phyloP scores from a whole-genome alignment of 768 basidiomycete genomes.

The Bullera alba region DNA sequence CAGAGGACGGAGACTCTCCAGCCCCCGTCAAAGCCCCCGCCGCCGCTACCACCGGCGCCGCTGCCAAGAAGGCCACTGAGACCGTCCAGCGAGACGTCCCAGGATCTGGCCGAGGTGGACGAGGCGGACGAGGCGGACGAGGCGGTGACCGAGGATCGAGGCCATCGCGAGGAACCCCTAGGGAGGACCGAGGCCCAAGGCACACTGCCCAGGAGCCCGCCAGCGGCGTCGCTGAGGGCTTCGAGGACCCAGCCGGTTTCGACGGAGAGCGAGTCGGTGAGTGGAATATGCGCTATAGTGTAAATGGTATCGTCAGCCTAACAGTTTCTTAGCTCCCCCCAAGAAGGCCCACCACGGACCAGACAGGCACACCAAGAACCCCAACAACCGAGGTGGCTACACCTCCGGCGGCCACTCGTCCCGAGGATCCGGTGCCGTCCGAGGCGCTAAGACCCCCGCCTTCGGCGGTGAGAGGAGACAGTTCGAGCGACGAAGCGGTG shows the following conservation, averaged over 20 bases:
- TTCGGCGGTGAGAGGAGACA: constrained; percentile 61
- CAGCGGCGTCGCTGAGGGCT: constrained; percentile 25
- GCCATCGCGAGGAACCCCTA: constrained; percentile 35
- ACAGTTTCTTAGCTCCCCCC: constrained; percentile 19
- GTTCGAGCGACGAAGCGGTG: constrained; percentile 56
- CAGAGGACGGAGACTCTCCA: constrained; percentile 41
- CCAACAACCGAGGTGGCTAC: constrained; percentile 41
- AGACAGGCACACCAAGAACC: constrained; percentile 40
- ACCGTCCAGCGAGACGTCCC: constrained; percentile 35
- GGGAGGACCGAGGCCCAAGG: constrained; percentile 18
- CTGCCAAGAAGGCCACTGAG: constrained; percentile 13
- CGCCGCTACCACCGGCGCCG: constrained; percentile 26
- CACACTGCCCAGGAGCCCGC: constrained; percentile 23
- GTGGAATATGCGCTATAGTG: constrained; percentile 5
- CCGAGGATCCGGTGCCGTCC: constrained; percentile 51
- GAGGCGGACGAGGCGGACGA: constrained; percentile 12
- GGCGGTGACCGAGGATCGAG: constrained; percentile 18
- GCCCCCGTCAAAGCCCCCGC: constrained; percentile 22
- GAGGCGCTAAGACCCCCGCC: constrained; percentile 42
- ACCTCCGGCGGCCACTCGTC: constrained; percentile 46
- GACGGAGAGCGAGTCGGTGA: constrained; percentile 43
- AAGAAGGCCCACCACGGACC: constrained; percentile 27
- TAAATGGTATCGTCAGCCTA: not conserved
- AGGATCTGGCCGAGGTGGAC: constrained; percentile 24
- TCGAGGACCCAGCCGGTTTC: constrained; percentile 42